These are phyloP conservation scores for Cetraspora pellucida DNA, from an alignment of 192 early-diverging fungal species.

Conservation along the genomic window DNA sequence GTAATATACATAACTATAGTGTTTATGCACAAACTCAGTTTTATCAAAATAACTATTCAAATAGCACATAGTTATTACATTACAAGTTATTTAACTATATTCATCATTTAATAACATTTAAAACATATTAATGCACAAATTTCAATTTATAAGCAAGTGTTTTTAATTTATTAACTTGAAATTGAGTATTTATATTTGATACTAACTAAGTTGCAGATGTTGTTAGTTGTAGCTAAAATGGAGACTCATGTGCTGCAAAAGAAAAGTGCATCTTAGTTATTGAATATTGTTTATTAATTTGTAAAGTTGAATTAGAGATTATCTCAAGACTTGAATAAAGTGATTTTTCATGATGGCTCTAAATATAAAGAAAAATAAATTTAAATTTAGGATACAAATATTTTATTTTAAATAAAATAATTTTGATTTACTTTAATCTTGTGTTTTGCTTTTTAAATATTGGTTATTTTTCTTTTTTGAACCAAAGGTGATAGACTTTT, in stretches of 20 bases:
- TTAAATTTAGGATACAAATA: no score
- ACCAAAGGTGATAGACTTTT: not conserved
- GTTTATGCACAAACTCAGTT: no score
- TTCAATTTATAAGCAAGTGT: not conserved
- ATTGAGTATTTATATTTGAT: not conserved
- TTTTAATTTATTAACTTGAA: not conserved
- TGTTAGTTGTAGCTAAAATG: not conserved
- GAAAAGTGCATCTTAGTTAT: no score
- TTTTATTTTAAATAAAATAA: no score
- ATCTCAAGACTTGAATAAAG: no score
- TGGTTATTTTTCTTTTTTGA: not conserved
- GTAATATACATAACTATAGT: no score
- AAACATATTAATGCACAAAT: not conserved
- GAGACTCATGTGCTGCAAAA: not conserved
- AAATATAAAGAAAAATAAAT: no score
- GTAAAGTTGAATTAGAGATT: no score
- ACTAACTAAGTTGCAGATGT: not conserved
- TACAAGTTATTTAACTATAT: not conserved
- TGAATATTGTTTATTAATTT: no score
- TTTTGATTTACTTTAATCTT: not conserved
- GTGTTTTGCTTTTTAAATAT: not conserved
- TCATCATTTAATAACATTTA: slow-evolving; percentile 1
- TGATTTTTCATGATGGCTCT: no score
- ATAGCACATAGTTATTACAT: no score
- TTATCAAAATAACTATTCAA: no score